Conservation (phyloP, 768 basidiomycete genomes). For the Podaxis rugospora region DNA sequence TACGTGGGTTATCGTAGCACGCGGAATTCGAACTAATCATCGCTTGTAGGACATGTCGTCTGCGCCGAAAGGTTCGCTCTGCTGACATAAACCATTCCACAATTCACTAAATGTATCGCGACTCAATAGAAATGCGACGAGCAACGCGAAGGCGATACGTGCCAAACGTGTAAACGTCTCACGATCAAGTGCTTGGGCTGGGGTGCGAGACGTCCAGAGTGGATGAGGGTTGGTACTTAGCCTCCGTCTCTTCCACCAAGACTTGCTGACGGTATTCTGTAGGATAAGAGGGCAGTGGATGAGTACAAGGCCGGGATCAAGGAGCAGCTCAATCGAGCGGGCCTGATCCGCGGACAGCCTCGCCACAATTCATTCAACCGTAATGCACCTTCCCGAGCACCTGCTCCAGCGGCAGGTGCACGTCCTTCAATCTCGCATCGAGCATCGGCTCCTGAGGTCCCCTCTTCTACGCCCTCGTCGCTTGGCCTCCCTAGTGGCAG, state of each 20-base stretch:
- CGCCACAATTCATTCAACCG: slow-evolving; percentile 39
- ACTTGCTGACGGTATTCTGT: slow-evolving; percentile 11
- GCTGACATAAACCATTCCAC: slow-evolving; percentile 13
- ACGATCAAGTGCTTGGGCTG: slow-evolving; percentile 82
- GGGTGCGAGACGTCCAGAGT: slow-evolving; percentile 82
- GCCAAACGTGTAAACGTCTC: slow-evolving; percentile 75
- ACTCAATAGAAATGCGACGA: slow-evolving; percentile 80
- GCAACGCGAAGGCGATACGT: slow-evolving; percentile 75
- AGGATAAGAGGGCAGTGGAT: slow-evolving; percentile 83
- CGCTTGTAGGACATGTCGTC: slow-evolving; percentile 68
- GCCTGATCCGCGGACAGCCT: slow-evolving; percentile 80
- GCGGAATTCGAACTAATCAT: slow-evolving; percentile 12
- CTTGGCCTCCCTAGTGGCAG: slow-evolving; percentile 12
- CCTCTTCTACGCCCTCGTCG: slow-evolving; percentile 15
- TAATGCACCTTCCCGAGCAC: slow-evolving; percentile 32
- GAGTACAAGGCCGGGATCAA: slow-evolving; percentile 83
- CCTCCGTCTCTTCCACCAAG: slow-evolving; percentile 9
- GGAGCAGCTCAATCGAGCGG: slow-evolving; percentile 69
- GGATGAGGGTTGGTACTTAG: slow-evolving; percentile 64
- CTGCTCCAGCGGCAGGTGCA: slow-evolving; percentile 23
- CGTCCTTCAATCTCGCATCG: slow-evolving; percentile 17
- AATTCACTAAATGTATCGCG: slow-evolving; percentile 7
- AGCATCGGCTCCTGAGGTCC: slow-evolving; percentile 20
- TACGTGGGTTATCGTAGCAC: slow-evolving; percentile 30
- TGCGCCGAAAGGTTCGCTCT: slow-evolving; percentile 69